Conservation (phyloP, 306 rosid genomes). For the Cajanus cajan region DNA sequence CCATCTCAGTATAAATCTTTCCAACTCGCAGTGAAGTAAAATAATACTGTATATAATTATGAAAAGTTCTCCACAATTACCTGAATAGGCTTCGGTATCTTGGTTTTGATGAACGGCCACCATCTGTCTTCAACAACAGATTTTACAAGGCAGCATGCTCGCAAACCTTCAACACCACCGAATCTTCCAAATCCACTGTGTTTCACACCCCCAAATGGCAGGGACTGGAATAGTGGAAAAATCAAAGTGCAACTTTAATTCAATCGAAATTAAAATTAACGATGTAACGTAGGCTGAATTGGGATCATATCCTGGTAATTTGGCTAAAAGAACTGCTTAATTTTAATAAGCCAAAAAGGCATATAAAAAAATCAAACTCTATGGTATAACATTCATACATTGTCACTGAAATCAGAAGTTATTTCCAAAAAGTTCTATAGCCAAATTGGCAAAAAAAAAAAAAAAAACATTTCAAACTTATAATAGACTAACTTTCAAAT, state of each 20-base stretch:
- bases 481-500: neutral
- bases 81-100: conserved; percentile 89
- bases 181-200: conserved; percentile 97
- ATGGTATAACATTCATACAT: neutral
- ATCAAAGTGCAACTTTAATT: conserved; percentile 27
- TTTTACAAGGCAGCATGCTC: conserved; percentile 95
- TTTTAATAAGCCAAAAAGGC: neutral
- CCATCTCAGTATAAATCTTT: conserved; percentile 20
- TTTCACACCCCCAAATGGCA: conserved; percentile 95
- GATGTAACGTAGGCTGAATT: neutral
- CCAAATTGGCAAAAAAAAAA: too few species aligned
- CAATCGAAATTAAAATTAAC: conserved; percentile 24
- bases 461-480: too few species aligned
- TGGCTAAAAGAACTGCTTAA: conserved; percentile 27
- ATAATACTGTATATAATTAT: neutral
- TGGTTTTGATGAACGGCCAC: conserved; percentile 85
- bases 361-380: neutral
- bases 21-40: neutral
- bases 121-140: conserved; percentile 94
- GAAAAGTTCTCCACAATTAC: conserved; percentile 46
- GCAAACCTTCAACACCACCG: conserved; percentile 87
- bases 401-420: neutral
- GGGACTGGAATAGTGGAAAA: conserved; percentile 59
- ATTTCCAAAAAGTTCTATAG: neutral
- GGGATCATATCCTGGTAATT: neutral